These are phyloP conservation scores for Colletotrichum sp. DNA, from an alignment of 2,329 filamentous ascomycete species.

Conservation along the genomic window DNA sequence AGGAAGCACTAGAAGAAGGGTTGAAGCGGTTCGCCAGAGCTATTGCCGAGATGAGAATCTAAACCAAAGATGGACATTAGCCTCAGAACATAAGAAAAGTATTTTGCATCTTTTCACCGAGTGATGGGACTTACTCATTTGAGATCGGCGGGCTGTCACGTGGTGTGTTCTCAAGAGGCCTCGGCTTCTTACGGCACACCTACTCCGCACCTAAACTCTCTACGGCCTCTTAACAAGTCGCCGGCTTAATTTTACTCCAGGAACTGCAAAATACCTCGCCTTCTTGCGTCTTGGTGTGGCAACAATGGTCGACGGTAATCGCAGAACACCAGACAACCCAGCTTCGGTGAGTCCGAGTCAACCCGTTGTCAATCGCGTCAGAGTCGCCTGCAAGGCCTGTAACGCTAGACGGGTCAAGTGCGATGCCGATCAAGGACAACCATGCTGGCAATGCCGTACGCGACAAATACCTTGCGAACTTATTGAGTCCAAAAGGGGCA, in stretches of 20 bases:
- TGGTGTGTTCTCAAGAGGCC: neutral
- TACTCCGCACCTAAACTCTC: neutral
- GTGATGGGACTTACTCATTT: neutral
- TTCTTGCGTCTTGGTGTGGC: neutral
- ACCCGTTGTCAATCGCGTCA: slow-evolving; percentile 21
- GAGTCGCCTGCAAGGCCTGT: slow-evolving; percentile 9
- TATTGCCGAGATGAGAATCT: neutral
- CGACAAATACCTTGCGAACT: slow-evolving; percentile 4
- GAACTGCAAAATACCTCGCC: neutral
- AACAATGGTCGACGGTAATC: neutral
- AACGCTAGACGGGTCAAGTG: slow-evolving; percentile 9
- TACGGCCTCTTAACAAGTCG: neutral
- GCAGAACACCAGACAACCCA: neutral
- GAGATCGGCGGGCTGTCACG: neutral
- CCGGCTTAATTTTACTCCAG: neutral
- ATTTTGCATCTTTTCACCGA: neutral
- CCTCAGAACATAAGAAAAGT: neutral
- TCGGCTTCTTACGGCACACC: neutral
- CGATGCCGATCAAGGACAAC: neutral
- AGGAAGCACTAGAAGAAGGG: slow-evolving; percentile 20
- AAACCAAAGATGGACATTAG: neutral
- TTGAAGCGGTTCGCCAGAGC: slow-evolving; percentile 17
- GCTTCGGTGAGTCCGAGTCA: neutral
- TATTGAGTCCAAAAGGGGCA: slow-evolving; percentile 2
- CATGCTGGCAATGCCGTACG: slow-evolving; percentile 11